Evolutionary conservation across 257 asterid species (phyloP).

Genomic region (Knoxia roxburghii): DNA sequence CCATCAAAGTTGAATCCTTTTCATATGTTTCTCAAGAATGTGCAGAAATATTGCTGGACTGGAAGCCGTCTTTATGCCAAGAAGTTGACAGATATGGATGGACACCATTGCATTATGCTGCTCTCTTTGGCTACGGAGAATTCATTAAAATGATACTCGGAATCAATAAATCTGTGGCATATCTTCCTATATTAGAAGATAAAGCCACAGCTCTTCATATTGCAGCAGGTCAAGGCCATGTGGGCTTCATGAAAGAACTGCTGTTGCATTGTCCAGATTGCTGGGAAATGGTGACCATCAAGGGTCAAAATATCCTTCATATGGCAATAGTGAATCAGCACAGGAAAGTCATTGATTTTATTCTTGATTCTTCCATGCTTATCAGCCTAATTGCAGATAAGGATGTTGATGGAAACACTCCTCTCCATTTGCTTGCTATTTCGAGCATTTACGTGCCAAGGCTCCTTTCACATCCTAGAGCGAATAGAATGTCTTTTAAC

Average conservation of each 20-base stretch:
- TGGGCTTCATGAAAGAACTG: not conserved
- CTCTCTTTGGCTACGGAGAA: not conserved
- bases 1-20: not conserved
- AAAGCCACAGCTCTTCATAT: slow-evolving; percentile 21
- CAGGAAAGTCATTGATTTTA: not conserved
- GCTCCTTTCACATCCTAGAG: slow-evolving; percentile 2
- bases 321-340: slow-evolving; percentile 7
- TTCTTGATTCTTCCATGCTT: not conserved
- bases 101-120: slow-evolving; percentile 19
- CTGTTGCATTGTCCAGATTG: slow-evolving; percentile 17
- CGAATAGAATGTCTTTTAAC: slow-evolving; percentile 17
- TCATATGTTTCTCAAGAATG: not conserved
- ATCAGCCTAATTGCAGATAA: not conserved
- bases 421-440: slow-evolving; percentile 20
- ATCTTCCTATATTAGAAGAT: not conserved
- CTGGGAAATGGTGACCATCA: slow-evolving; percentile 17
- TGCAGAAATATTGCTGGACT: slow-evolving; percentile 4
- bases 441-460: not conserved
- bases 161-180: slow-evolving; percentile 2
- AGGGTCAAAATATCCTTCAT: slow-evolving; percentile 18
- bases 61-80: slow-evolving; percentile 11
- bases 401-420: slow-evolving; percentile 20
- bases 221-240: slow-evolving; percentile 16
- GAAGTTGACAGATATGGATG: slow-evolving; percentile 9
- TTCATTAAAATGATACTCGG: not conserved